These are phyloP conservation scores for Exophiala alcalophila DNA, from an alignment of 2,329 filamentous ascomycete genomes.

Conservation along the genomic window DNA sequence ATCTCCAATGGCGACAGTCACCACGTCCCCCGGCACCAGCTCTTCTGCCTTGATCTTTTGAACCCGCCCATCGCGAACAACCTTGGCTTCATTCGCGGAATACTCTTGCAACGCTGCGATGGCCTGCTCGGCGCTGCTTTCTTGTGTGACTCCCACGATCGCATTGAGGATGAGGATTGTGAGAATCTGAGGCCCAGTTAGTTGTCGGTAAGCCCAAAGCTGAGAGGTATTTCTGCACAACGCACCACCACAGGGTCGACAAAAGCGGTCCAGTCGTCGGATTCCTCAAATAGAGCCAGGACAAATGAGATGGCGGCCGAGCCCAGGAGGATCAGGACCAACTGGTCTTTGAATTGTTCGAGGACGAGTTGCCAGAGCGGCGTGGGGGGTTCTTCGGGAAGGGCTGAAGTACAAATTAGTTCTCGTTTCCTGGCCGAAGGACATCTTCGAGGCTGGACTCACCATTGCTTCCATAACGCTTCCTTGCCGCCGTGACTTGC, in stretches of 20 bases:
- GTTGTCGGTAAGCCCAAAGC: background rate
- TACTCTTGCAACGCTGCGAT: conserved; percentile 98
- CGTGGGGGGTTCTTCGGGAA: conserved; percentile 88
- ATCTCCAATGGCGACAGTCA: conserved; percentile 84
- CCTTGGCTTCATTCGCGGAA: conserved; percentile 95
- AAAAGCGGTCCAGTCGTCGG: conserved; percentile 93
- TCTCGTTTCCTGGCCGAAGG: background rate
- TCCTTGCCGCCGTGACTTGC: conserved; percentile 46
- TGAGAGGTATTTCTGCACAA: conserved; percentile 31
- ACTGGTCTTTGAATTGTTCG: conserved; percentile 98
- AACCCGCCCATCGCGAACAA: conserved; percentile 77
- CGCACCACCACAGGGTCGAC: conserved; percentile 92
- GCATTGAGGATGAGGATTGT: conserved; percentile 96
- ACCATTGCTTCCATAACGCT: conserved; percentile 57
- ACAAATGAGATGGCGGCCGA: conserved; percentile 93
- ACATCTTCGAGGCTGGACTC: conserved; percentile 28
- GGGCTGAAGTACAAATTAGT: conserved; percentile 48
- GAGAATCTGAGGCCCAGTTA: conserved; percentile 63
- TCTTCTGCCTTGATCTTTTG: conserved; percentile 92
- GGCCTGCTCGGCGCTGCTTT: conserved; percentile 97
- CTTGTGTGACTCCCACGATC: conserved; percentile 95
- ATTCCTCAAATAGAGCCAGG: conserved; percentile 86
- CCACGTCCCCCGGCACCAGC: conserved; percentile 87
- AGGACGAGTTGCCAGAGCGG: conserved; percentile 94
- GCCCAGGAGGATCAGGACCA: conserved; percentile 89